These are phyloP conservation scores for Alternaria viburni DNA, from an alignment of 2,329 filamentous ascomycete species.

Conservation along the genomic window DNA sequence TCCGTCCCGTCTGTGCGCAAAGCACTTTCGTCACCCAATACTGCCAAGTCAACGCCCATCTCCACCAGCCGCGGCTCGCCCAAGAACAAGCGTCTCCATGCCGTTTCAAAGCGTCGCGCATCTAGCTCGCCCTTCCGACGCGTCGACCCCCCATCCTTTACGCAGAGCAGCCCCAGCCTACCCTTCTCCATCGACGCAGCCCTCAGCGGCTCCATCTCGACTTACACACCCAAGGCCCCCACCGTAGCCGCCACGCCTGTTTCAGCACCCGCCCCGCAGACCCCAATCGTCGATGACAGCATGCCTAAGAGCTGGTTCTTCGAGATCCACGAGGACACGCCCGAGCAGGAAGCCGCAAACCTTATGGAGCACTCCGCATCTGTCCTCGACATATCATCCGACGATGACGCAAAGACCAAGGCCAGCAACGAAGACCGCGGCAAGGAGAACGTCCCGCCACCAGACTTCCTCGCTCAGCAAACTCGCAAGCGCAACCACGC, in stretches of 20 bases:
- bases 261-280: slow-evolving; percentile 37
- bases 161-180: slow-evolving; percentile 54
- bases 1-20: slow-evolving; percentile 42
- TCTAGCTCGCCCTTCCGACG: slow-evolving; percentile 68
- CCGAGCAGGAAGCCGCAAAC: slow-evolving; percentile 89
- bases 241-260: slow-evolving; percentile 39
- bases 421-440: slow-evolving; percentile 65
- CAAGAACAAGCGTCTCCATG: slow-evolving; percentile 71
- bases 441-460: slow-evolving; percentile 93
- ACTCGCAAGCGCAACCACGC: slow-evolving; percentile 13
- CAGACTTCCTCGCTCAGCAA: slow-evolving; percentile 44
- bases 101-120: slow-evolving; percentile 72
- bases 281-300: slow-evolving; percentile 57
- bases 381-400: slow-evolving; percentile 85
- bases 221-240: slow-evolving; percentile 59
- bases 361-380: slow-evolving; percentile 90
- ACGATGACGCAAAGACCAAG: slow-evolving; percentile 73
- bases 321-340: slow-evolving; percentile 90
- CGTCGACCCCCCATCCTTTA: slow-evolving; percentile 72
- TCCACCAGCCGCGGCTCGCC: slow-evolving; percentile 74
- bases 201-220: slow-evolving; percentile 75
- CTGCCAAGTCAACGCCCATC: slow-evolving; percentile 52
- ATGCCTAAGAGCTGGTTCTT: slow-evolving; percentile 77
- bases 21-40: slow-evolving; percentile 51
- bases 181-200: slow-evolving; percentile 88